These are phyloP conservation scores for Pseudohalonectria lignicola DNA, from an alignment of 2,329 filamentous ascomycete genomes.

Conservation along the genomic window DNA sequence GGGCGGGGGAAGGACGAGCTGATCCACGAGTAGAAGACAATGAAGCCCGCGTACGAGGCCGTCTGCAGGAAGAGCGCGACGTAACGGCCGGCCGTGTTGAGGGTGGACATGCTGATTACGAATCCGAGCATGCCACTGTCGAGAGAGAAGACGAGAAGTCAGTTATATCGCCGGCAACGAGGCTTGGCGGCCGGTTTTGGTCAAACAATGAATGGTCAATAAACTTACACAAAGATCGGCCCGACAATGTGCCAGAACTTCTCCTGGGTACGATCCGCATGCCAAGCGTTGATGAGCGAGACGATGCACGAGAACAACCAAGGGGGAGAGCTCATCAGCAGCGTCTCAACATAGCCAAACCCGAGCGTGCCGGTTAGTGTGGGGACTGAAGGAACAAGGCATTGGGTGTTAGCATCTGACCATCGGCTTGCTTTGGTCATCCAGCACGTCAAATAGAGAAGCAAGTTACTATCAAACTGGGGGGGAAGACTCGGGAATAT, in stretches of 20 bases:
- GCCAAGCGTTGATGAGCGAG: constrained; percentile 39
- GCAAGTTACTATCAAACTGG: too few species aligned
- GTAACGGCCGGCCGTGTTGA: constrained; percentile 45
- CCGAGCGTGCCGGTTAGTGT: constrained; percentile 38
- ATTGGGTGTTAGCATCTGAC: too few species aligned
- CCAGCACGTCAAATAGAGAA: too few species aligned
- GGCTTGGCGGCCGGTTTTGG: too few species aligned
- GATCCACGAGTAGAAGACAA: constrained; percentile 25
- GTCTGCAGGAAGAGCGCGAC: constrained; percentile 50
- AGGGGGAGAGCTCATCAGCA: constrained; percentile 44
- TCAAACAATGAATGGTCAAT: too few species aligned
- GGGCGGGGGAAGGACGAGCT: constrained; percentile 45
- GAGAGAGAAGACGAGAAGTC: too few species aligned
- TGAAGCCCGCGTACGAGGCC: constrained; percentile 38
- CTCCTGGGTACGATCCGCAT: constrained; percentile 43
- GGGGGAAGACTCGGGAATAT: too few species aligned
- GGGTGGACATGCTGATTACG: constrained; percentile 47
- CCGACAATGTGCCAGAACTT: constrained; percentile 45
- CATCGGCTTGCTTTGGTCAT: too few species aligned
- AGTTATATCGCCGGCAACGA: too few species aligned
- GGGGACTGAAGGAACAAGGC: too few species aligned
- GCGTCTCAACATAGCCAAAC: constrained; percentile 35
- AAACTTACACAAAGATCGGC: constrained; percentile 39
- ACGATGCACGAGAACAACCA: constrained; percentile 46
- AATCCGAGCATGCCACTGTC: constrained; percentile 46